phyloP scores from a whole-genome alignment of 805 yeast species.

The Cyberlindnera japonica region DNA sequence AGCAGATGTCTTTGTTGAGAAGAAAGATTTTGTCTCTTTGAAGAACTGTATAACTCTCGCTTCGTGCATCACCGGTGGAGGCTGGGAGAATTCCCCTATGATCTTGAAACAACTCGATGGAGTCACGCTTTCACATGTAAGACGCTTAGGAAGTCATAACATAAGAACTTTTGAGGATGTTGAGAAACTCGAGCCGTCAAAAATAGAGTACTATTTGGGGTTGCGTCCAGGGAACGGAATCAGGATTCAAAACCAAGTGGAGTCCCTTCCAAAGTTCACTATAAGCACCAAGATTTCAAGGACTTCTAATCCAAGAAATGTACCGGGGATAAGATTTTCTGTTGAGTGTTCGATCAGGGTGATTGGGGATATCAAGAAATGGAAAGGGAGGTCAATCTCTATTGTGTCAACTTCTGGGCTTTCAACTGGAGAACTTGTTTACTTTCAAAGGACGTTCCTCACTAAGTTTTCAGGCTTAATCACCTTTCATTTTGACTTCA shows the following conservation, averaged over 20 bases:
- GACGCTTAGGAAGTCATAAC: conserved; percentile 36
- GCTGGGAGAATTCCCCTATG: conserved; percentile 49
- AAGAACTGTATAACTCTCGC: conserved; percentile 34
- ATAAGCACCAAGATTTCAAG: conserved; percentile 22
- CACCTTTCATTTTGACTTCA: conserved; percentile 28
- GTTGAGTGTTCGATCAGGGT: conserved; percentile 3
- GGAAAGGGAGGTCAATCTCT: conserved; percentile 34
- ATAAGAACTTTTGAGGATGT: conserved; percentile 33
- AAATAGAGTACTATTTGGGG: conserved; percentile 40
- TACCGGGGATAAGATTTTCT: conserved; percentile 7
- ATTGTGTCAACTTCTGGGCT: conserved; percentile 31
- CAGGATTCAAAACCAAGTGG: conserved; percentile 34
- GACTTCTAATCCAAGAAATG: conserved; percentile 4
- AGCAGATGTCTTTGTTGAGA: conserved; percentile 40
- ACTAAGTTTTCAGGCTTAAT: conserved; percentile 25
- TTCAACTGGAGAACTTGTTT: conserved; percentile 36
- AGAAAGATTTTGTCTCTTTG: conserved; percentile 41
- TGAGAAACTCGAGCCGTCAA: conserved; percentile 26
- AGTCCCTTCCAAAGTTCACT: conserved; percentile 35
- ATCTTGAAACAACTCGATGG: conserved; percentile 46
- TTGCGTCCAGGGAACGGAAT: conserved; percentile 39
- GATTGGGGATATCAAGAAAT: conserved; percentile 9
- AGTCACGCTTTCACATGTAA: conserved; percentile 39
- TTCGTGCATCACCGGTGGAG: conserved; percentile 39
- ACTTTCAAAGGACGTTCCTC: conserved; percentile 39